Percentiles rank a stretch among this genome's conserved stretches.
Conservation (phyloP, 148 eudicot genomes). For the Heliosperma pusillum region DNA sequence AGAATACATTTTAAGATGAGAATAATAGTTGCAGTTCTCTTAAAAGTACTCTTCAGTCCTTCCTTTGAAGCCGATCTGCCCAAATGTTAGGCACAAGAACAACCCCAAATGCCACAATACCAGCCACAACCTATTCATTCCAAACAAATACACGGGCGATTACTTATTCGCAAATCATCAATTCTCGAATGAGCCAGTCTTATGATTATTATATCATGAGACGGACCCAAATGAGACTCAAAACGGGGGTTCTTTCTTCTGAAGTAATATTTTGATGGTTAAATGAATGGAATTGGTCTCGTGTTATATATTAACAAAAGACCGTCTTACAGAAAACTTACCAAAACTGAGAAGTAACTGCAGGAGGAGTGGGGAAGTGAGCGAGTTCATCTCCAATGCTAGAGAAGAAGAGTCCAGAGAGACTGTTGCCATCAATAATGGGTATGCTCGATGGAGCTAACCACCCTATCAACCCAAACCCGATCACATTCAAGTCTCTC, state of each 20-base stretch:
- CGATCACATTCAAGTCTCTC: slow-evolving; percentile 85
- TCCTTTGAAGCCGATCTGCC: slow-evolving; percentile 98
- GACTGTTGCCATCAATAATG: slow-evolving; percentile 75
- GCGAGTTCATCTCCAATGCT: slow-evolving; percentile 86
- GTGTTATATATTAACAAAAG: no score
- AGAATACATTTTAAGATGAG: no score
- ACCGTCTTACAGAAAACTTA: slow-evolving; percentile 19
- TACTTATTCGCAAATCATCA: no score
- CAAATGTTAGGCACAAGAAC: slow-evolving; percentile 83
- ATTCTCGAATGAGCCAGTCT: background rate
- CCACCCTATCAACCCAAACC: slow-evolving; percentile 97
- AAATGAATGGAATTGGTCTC: no score
- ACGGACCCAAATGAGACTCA: no score
- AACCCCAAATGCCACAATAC: slow-evolving; percentile 82
- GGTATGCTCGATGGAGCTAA: slow-evolving; percentile 96
- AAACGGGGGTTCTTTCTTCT: no score
- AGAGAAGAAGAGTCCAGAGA: slow-evolving; percentile 75
- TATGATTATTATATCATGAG: background rate
- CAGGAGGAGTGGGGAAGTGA: slow-evolving; percentile 86
- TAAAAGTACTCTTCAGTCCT: slow-evolving; percentile 86
- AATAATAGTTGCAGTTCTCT: background rate
- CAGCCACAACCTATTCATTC: slow-evolving; percentile 75
- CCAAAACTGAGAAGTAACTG: slow-evolving; percentile 86
- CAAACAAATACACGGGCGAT: background rate
- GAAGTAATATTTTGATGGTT: no score